Percentiles rank a stretch among this genome's conserved stretches.
Evolutionary conservation across 192 early-diverging fungal genomes (phyloP).

Genomic region (Entomortierella parvispora): DNA sequence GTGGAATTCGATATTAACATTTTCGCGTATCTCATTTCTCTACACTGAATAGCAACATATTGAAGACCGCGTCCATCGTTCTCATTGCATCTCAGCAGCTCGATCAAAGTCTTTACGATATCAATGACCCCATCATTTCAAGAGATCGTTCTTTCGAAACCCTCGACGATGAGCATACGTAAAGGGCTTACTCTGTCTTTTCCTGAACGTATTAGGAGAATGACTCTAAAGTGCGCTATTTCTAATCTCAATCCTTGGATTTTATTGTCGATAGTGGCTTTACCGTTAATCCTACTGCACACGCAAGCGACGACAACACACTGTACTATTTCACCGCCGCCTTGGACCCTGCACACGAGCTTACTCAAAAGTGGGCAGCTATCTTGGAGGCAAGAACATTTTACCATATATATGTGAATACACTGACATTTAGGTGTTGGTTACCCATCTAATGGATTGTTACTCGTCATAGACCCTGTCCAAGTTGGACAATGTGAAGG

Average conservation of each 20-base stretch:
- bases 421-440: too few species aligned
- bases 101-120: constrained; percentile 41
- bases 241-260: too few species aligned
- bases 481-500: constrained; percentile 67
- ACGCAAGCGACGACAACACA: constrained; percentile 28
- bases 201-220: too few species aligned
- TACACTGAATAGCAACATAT: constrained; percentile 14
- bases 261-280: constrained; percentile 38
- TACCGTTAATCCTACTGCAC: constrained; percentile 20
- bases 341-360: constrained; percentile 83
- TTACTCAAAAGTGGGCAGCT: constrained; percentile 81
- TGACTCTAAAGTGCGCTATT: too few species aligned
- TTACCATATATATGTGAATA: too few species aligned
- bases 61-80: constrained; percentile 33
- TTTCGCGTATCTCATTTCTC: not conserved
- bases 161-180: constrained; percentile 22
- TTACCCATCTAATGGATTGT: too few species aligned
- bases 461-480: constrained; percentile 57
- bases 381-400: constrained; percentile 65
- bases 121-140: constrained; percentile 20
- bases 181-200: not conserved
- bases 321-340: constrained; percentile 62
- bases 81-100: constrained; percentile 15
- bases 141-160: constrained; percentile 32
- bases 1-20: not conserved